Base-by-base conservation (phyloP, 1,284 basidiomycete genomes). In the Trametes versicolor region DNA sequence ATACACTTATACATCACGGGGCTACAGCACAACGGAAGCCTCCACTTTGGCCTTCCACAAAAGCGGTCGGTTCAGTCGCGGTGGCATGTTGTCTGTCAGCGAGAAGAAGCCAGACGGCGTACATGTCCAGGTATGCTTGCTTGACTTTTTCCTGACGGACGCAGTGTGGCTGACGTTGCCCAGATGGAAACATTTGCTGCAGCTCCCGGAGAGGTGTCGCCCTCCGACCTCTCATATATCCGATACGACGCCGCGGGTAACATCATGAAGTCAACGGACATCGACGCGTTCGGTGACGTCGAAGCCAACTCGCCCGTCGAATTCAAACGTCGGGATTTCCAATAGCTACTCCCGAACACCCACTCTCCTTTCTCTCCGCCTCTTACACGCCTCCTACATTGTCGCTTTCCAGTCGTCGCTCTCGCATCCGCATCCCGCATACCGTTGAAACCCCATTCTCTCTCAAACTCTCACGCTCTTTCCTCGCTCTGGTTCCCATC, bases 231-330 rank as follows among this genome's bases (percentile, higher is more conserved):
- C 39, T 74, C 74, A 1, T 78, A 75, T 29, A 63, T 77, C 21
- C 82, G 81, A 39, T 90, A 86, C 69, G 87, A 90, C 65, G 83
- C 80, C 0, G 73, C 80, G n/a, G 87, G 85, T 49, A 80, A 81
- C 47, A 64, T 83, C 21, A 67, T 81, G 36, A 81, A 79, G 69
- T 23, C 53, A 4, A 63, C 55, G 71, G 74, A 67, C n/a, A 41
- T 47, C 23, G 81, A 82, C 51, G 74, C 74, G 36, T 83, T 80
- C 65, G 87, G 91, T n/a, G n/a, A n/a, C 71, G 77, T 82, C 8
- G 88, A 91, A 74, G 80, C 85, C 8, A 87, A 87, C 62, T 77
- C 76, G 41, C 84, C 87, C 72, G 83, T 84, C 60, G 87, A 90
- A 67, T 90, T 89, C 82, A 91, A 91, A 76, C 82, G 79, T 21